Evolutionary conservation across 208 protist species (phyloP).

Genomic region (Acanthamoeba sp.): DNA sequence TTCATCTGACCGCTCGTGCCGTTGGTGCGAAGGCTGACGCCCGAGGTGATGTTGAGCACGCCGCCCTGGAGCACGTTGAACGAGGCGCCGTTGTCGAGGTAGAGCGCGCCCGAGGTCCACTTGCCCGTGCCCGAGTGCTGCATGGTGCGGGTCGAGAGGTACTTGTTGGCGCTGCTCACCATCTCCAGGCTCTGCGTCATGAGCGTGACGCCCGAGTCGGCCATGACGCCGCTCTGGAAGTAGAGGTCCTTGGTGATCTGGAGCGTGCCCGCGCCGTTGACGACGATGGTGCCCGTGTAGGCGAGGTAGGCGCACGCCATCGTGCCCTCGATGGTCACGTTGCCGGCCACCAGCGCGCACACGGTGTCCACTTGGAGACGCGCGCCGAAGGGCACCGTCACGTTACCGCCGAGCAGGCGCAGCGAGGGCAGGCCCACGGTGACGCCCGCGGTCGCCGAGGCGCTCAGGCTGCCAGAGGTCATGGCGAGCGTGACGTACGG

Average conservation of each 20-base stretch:
- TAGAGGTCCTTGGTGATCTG: constrained; percentile 65
- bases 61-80: constrained; percentile 63
- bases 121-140: constrained; percentile 63
- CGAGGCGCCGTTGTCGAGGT: constrained; percentile 42
- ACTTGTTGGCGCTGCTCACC: constrained; percentile 57
- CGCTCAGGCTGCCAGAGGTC: neutral
- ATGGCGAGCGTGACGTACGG: constrained; percentile 36
- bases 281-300: constrained; percentile 14
- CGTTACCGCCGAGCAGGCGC: neutral
- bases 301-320: constrained; percentile 66
- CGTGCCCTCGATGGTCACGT: constrained; percentile 61
- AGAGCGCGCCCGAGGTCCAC: constrained; percentile 65
- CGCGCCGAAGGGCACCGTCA: constrained; percentile 37
- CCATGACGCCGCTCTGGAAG: constrained; percentile 50
- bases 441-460: neutral
- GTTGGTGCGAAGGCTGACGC: constrained; percentile 5
- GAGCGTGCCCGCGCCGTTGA: constrained; percentile 47
- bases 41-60: constrained; percentile 48
- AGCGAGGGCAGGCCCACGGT: constrained; percentile 50
- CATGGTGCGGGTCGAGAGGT: constrained; percentile 59
- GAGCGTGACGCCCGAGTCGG: constrained; percentile 29
- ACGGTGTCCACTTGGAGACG: constrained; percentile 14
- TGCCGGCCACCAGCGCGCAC: constrained; percentile 47
- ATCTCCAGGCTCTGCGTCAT: constrained; percentile 2
- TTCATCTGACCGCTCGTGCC: neutral